Conservation (phyloP, 2,329 filamentous ascomycete species). For the Calonectria naviculata region DNA sequence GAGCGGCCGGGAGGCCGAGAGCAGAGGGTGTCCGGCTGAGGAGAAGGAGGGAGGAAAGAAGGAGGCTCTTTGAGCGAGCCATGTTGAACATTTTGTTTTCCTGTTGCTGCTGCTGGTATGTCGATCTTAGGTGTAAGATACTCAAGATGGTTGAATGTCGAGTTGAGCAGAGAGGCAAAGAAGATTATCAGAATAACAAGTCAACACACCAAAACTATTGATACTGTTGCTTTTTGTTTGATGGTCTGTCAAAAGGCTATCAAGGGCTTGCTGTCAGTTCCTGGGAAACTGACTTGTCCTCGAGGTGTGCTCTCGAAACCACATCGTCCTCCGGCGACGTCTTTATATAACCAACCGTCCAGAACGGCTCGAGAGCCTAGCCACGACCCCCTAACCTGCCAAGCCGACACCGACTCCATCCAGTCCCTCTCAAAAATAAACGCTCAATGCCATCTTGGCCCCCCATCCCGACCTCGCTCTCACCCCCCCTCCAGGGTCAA, state of each 20-base stretch:
- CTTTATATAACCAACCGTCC: constrained; percentile 9
- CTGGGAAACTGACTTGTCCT: not conserved
- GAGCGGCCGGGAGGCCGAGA: not conserved
- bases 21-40: not conserved
- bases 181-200: not conserved
- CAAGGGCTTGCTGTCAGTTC: not conserved
- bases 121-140: not conserved
- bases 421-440: constrained; percentile 15
- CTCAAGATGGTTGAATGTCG: not conserved
- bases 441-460: constrained; percentile 9
- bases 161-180: not conserved
- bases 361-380: not conserved
- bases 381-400: constrained; percentile 10
- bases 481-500: not conserved
- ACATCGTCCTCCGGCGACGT: constrained; percentile 1
- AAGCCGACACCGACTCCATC: constrained; percentile 8
- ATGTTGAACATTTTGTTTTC: not conserved
- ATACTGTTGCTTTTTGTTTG: not conserved
- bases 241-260: not conserved
- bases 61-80: constrained; percentile 1
- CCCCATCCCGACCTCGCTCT: constrained; percentile 5
- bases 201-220: not conserved
- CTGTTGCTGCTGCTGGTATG: not conserved
- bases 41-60: constrained; percentile 1
- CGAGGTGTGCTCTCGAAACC: not conserved